Base-by-base conservation (phyloP, 768 basidiomycete species). In the Phylloporus sp. region DNA sequence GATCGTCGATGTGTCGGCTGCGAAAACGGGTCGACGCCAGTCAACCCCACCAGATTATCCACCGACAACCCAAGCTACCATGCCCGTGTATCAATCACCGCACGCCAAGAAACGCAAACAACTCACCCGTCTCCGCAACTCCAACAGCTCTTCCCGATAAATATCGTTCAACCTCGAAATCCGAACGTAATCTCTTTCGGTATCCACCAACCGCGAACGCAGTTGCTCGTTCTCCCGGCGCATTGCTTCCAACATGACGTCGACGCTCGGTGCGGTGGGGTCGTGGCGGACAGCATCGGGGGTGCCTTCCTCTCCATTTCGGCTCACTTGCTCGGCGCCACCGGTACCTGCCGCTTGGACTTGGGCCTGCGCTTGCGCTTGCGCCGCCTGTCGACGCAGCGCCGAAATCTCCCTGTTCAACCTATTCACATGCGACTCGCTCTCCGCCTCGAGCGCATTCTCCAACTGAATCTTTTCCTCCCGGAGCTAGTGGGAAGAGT, bases 381-480 rank as follows among this genome's bases (percentile, higher is more conserved):
- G 42, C 7, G 33, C 32, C n/a, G 46, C 46, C 27, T 42, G 46
- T 56, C 85, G 83, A 3, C 78, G 67, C 54, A 90, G 63, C 3
- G 77, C 79, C 18, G 78, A 74, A 26, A 91, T 69, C 62, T 91
- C 86, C 37, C 87, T 70, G 22, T 80, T 79, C 31, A 91, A 71
- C 45, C 79, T 70, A 55, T 89, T 90, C 47, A 90, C 89, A 67
- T 90, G 87, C 15, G 77, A 81, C 66, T 91, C 88, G n/a, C 79
- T 84, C 64, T 91, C 89, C 9, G 87, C 89, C 64, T 92, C 89
- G 28, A 88, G 76, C 2, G 72, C 77, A 59, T 90, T 90, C 64
- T 90, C 89, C 28, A 90, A 72, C 20, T 80, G 79, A 37, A 91
- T 85, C 59, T 92, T 92, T 67, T 92, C 89, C 60, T 90, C 86